phyloP scores from a whole-genome alignment of 768 basidiomycete genomes.

The Agaricus sinodeliciosus region DNA sequence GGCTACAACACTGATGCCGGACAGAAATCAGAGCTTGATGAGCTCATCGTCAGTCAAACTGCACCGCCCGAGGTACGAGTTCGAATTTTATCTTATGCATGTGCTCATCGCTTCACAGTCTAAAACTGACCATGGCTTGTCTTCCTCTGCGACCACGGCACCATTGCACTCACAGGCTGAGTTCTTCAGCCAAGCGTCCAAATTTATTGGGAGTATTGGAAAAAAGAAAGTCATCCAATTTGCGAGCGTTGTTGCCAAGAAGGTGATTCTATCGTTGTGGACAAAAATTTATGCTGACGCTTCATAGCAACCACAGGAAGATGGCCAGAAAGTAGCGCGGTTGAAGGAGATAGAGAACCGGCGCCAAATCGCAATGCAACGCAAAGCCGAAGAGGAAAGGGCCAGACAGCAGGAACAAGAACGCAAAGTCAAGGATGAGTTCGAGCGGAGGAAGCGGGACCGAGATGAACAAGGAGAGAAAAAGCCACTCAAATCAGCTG shows the following conservation, averaged over 20 bases:
- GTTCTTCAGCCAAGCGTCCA: constrained; percentile 66
- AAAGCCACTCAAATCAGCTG: constrained; percentile 43
- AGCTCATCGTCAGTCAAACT: constrained; percentile 31
- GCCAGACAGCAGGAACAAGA: constrained; percentile 58
- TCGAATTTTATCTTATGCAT: constrained; percentile 7
- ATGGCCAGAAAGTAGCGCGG: constrained; percentile 68
- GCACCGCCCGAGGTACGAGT: constrained; percentile 38
- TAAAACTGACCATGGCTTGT: constrained; percentile 44
- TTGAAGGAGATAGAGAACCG: constrained; percentile 80
- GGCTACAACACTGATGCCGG: constrained; percentile 28
- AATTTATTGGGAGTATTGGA: constrained; percentile 59
- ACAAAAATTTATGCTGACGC: constrained; percentile 1
- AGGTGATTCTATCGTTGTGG: constrained; percentile 31
- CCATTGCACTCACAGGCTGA: constrained; percentile 49
- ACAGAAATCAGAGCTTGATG: constrained; percentile 33
- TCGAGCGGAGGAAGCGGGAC: constrained; percentile 75
- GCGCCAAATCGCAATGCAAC: constrained; percentile 61
- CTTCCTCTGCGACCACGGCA: constrained; percentile 45
- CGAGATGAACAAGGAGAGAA: constrained; percentile 74
- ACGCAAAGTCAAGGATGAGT: constrained; percentile 63
- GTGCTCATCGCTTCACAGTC: constrained; percentile 18
- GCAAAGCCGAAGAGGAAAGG: constrained; percentile 78
- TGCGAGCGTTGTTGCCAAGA: constrained; percentile 82
- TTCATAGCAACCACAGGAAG: constrained; percentile 80
- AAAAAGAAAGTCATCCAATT: constrained; percentile 67